phyloP scores from a whole-genome alignment of 2,329 filamentous ascomycete genomes.

The Trichoderma koningiopsis region DNA sequence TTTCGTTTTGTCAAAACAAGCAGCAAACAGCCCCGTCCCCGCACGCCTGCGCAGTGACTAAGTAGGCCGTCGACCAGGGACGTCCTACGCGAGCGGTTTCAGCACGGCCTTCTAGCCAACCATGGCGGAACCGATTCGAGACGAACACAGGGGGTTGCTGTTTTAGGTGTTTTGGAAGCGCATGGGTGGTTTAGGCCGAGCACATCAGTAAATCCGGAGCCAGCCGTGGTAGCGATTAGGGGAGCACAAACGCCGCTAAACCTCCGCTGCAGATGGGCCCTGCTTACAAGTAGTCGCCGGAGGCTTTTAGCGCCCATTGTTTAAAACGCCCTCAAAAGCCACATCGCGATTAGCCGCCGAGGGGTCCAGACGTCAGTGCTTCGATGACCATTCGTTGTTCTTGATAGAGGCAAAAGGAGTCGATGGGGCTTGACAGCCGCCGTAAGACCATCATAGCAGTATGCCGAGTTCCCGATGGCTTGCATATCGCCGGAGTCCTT shows the following conservation, averaged over 20 bases:
- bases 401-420: neutral
- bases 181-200: neutral
- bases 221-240: slow-evolving; percentile 9
- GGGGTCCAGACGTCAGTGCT: neutral
- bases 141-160: slow-evolving; percentile 19
- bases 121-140: slow-evolving; percentile 22
- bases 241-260: neutral
- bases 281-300: neutral
- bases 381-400: neutral
- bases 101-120: slow-evolving; percentile 1
- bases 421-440: neutral
- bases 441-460: neutral
- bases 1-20: slow-evolving; percentile 7
- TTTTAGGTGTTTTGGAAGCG: slow-evolving; percentile 13
- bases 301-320: slow-evolving; percentile 13
- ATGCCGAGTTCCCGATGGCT: neutral
- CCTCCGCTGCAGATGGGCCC: neutral
- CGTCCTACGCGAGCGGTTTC: slow-evolving; percentile 25
- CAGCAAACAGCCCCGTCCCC: neutral
- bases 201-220: slow-evolving; percentile 13
- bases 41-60: neutral
- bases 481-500: slow-evolving; percentile 4
- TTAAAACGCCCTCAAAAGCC: slow-evolving; percentile 4
- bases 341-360: neutral
- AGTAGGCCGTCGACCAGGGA: neutral